These are phyloP conservation scores for Xylaria telfairii DNA, from an alignment of 495 filamentous ascomycete species.

Conservation along the genomic window DNA sequence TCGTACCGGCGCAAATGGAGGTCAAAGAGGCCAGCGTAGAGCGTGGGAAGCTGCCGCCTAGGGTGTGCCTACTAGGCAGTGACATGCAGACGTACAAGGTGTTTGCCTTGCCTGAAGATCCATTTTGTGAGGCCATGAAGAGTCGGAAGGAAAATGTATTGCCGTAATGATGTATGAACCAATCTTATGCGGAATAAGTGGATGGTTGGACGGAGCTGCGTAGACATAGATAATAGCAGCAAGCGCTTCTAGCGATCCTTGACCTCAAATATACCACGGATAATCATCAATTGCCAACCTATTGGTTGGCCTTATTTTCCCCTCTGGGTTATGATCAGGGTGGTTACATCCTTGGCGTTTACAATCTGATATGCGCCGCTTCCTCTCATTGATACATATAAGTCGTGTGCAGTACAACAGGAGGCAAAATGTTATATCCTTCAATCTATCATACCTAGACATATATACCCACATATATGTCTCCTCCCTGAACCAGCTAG, in stretches of 20 bases:
- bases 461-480: not conserved
- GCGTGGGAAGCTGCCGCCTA: slow-evolving; percentile 44
- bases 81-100: slow-evolving; percentile 51
- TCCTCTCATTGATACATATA: not conserved
- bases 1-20: slow-evolving; percentile 56
- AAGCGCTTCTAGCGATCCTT: not conserved
- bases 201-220: not conserved
- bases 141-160: not conserved
- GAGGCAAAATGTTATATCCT: not conserved
- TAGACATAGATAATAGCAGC: not conserved
- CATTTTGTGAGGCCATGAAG: slow-evolving; percentile 17
- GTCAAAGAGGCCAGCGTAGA: slow-evolving; percentile 44
- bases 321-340: not conserved
- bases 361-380: no score
- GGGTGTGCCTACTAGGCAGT: slow-evolving; percentile 53
- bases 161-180: not conserved
- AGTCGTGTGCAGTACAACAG: not conserved
- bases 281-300: not conserved
- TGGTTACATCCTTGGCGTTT: not conserved
- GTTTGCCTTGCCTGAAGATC: slow-evolving; percentile 45
- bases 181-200: not conserved
- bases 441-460: not conserved
- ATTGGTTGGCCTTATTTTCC: not conserved
- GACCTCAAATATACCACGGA: not conserved
- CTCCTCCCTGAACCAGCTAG: not conserved